Base-by-base conservation (phyloP, 177 flowering plant genomes). In the Vitis hybrid region DNA sequence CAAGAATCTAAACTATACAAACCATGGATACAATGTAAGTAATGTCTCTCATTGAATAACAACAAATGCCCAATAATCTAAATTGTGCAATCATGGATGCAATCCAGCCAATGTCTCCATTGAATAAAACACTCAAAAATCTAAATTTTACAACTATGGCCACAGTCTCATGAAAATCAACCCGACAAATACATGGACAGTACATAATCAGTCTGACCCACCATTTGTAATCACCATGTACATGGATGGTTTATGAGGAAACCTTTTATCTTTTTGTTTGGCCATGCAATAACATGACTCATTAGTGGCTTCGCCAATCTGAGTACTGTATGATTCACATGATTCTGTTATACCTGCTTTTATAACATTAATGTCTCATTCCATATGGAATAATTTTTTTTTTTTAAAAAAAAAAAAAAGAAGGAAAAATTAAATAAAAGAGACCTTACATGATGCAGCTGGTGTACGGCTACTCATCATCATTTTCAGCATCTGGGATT, bases 401-500 rank as follows among this genome's bases (percentile, higher is more conserved):
- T n/a, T n/a, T n/a, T n/a, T n/a, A n/a, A n/a, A n/a, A n/a, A n/a
- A n/a, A n/a, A 21, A 27, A 27, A 27, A 27, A 30, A 41, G 48
- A 41, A 41, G 48, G 48, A 41, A 41, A 30, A 41, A 41, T 41
- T 41, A 9, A 41, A 1, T 20, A 3, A n/a, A 13, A 15, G 52
- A 9, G 17, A 61, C 9, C 48, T 50, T 1, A 21, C 51, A 51
- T 49, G 13, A 49, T 15, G 56, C 59, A 67, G 61, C 15, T 60
- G 71, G 46, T 10, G 21, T 55, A 27, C 11, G 11, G 64, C 75
- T 69, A 78, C 53, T 77, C 81, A 56, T 83, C 78, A 54, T 87
- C 80, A 64, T 61, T 70, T 71, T 84, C 84, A 3, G 78, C 71
- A 61, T 78, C 79, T 11, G 85, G 30, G 62, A 10, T 70, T 63